Base-by-base conservation (phyloP, 148 eudicot species). In the Rhododendron williamsianum region DNA sequence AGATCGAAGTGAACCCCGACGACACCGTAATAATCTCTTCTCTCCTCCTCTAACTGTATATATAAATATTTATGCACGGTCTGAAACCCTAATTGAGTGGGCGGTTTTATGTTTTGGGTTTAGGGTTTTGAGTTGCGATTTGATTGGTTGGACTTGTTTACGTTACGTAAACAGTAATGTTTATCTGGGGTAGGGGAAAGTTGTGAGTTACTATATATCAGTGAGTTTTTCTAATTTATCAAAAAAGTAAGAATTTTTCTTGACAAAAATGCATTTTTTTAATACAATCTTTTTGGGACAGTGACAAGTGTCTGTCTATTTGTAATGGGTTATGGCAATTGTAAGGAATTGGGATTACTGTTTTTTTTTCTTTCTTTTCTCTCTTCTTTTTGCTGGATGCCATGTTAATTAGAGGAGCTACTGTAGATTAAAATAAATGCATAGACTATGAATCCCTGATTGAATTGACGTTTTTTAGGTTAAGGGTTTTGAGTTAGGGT, bases 1-100 rank as follows among this genome's bases (percentile, higher is more conserved):
- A 93, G 87, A 92, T 95, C 94, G 91, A 94, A 89, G 95, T 92
- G 86, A 91, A 91, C n/a, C 90, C 93, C n/a, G 91, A 88, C 58
- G 94, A 94, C 82, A 88, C 92, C 65, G 98, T 94, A 89, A 3
- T 25, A 80, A 63, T 13, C 76, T 84, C 85, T 18, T 58, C 25
- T 56, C 86, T 71, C 73, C 27, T 23, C 76, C 85, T 85, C 58
- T 36, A 51, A 43, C 36, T 81, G 43, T 81, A 12, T 80, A 21
- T 86, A 9, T 4, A 23, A 4, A 16, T 51, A 3, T 51, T 54
- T 78, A 4, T 12, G 16, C 38, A 51, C 10, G 3, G 25, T 2
- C 43, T 13, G 52, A 11, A 80, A 30, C 67, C 21, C 5, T 51
- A 2, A 41, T 27, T 33, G 33, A 10, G 49, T 16, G 27, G 35